A percentile compares a stretch with the other conserved stretches of the same genome.
Evolutionary conservation across 345 rosid genomes (phyloP).

Genomic region (Eucalyptus regnans): DNA sequence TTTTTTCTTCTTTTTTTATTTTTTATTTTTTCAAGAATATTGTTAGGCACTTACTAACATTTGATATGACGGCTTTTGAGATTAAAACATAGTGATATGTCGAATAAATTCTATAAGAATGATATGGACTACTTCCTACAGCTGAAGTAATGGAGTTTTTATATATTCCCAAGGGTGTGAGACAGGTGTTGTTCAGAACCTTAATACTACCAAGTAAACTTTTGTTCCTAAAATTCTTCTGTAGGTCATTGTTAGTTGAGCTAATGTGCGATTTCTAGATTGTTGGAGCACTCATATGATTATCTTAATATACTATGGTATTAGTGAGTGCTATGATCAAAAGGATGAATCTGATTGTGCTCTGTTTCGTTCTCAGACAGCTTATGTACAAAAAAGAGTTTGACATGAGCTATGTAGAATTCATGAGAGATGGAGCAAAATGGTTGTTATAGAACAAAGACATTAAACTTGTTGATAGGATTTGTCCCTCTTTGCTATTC

Average conservation of each 20-base stretch:
- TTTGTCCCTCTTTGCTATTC: neutral
- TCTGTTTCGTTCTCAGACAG: slow-evolving; percentile 21
- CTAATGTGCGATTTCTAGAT: too few relatives aligned
- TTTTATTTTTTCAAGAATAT: too few relatives aligned
- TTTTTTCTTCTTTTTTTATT: too few relatives aligned
- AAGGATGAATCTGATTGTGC: neutral
- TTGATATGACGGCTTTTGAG: too few relatives aligned
- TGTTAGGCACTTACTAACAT: too few relatives aligned
- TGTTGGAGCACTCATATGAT: neutral
- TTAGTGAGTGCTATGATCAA: too few relatives aligned
- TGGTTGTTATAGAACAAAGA: slow-evolving; percentile 81
- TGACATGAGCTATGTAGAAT: slow-evolving; percentile 71
- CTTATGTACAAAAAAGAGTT: slow-evolving; percentile 57
- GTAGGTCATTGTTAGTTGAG: too few relatives aligned
- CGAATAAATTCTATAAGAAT: too few relatives aligned
- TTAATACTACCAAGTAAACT: neutral
- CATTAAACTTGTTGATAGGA: slow-evolving; percentile 65
- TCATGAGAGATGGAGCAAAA: slow-evolving; percentile 66
- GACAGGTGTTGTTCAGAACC: neutral
- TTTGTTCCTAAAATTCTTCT: neutral
- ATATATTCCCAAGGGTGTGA: neutral
- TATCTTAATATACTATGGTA: too few relatives aligned
- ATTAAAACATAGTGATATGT: too few relatives aligned
- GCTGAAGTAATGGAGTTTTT: neutral
- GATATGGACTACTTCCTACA: neutral